Evolutionary conservation across 164 flowering plant genomes (phyloP).

Genomic region (Akebia trifoliata): DNA sequence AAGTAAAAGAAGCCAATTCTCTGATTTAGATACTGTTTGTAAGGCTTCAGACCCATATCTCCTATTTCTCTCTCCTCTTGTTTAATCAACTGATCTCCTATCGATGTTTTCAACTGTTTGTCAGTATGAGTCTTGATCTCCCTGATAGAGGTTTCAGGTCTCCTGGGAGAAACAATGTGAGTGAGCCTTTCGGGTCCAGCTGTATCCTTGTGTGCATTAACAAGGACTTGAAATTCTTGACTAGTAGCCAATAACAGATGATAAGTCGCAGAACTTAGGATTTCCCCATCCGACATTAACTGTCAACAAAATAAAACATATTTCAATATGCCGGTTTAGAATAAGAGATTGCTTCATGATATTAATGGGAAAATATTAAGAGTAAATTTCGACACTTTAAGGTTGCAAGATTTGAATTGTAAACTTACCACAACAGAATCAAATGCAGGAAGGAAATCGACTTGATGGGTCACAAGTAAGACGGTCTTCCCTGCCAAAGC

Average conservation of each 20-base stretch:
- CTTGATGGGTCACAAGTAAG: constrained; percentile 90
- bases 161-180: constrained; percentile 21
- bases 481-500: constrained; percentile 69
- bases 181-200: constrained; percentile 39
- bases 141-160: constrained; percentile 9
- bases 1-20: constrained; percentile 53
- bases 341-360: not conserved
- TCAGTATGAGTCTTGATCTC: constrained; percentile 29
- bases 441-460: constrained; percentile 84
- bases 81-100: constrained; percentile 64
- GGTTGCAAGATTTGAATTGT: not conserved
- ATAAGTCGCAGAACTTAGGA: constrained; percentile 42
- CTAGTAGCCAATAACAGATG: constrained; percentile 42
- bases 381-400: not conserved
- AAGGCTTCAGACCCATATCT: constrained; percentile 69
- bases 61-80: constrained; percentile 57
- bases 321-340: not conserved
- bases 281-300: constrained; percentile 66
- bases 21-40: constrained; percentile 56
- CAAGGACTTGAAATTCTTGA: constrained; percentile 55
- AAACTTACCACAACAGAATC: constrained; percentile 68
- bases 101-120: constrained; percentile 21
- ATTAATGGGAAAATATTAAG: not conserved
- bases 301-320: constrained; percentile 24
- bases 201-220: constrained; percentile 64